phyloP scores from a whole-genome alignment of 139 green algal species.

The Chlorella sp. region DNA sequence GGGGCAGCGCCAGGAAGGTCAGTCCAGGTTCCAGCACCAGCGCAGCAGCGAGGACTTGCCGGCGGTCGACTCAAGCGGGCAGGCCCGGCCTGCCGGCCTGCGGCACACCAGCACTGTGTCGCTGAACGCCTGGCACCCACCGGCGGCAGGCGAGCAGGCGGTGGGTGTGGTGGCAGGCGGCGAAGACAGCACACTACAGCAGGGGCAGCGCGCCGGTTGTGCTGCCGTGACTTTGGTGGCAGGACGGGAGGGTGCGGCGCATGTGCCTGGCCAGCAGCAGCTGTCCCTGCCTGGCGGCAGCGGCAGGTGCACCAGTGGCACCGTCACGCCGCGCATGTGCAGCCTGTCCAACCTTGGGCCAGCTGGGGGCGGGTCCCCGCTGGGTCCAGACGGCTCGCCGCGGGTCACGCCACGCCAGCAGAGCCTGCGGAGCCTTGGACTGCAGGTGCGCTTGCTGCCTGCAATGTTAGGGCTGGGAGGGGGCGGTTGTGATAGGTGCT shows the following conservation, averaged over 20 bases:
- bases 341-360: neutral
- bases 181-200: neutral
- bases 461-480: neutral
- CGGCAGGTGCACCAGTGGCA: slow-evolving; percentile 1
- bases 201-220: neutral
- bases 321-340: neutral
- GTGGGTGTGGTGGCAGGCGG: neutral
- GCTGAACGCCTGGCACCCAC: neutral
- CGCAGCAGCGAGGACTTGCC: neutral
- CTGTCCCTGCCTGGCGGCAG: neutral
- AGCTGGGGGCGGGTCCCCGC: neutral
- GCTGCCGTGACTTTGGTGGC: too few species aligned
- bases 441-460: neutral
- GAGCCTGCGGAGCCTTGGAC: neutral
- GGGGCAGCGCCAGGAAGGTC: neutral
- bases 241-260: too few species aligned
- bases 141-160: neutral
- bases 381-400: neutral
- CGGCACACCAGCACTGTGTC: slow-evolving; percentile 8
- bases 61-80: neutral
- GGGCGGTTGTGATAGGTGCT: neutral
- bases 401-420: slow-evolving; percentile 1
- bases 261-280: neutral
- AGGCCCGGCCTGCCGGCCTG: neutral
- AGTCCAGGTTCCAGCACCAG: neutral